A percentile compares a stretch with the other conserved stretches of the same genome.
phyloP scores from a whole-genome alignment of 1,284 basidiomycete species.

The Marasmius fiardii region DNA sequence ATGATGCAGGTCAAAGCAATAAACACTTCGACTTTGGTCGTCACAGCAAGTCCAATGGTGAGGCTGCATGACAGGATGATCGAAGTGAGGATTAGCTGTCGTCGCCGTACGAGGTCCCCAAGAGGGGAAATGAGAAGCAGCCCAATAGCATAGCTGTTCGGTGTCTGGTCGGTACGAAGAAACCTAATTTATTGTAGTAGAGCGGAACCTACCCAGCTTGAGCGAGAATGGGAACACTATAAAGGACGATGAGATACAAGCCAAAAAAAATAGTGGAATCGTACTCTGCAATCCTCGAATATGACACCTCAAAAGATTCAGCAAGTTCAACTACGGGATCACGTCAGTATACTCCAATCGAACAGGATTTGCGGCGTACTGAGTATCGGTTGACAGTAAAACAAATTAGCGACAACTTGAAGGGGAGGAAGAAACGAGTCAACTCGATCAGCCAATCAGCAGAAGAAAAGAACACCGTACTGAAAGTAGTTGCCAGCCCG shows the following conservation, averaged over 20 bases:
- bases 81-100: conserved; percentile 44
- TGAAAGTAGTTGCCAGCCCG: conserved; percentile 66
- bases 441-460: background rate
- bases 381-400: conserved; percentile 71
- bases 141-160: conserved; percentile 40
- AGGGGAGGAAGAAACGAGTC: background rate
- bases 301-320: conserved; percentile 45
- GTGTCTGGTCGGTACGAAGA: background rate
- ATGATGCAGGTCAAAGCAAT: conserved; percentile 45
- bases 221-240: conserved; percentile 44
- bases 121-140: conserved; percentile 49
- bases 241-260: background rate
- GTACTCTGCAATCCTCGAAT: conserved; percentile 55
- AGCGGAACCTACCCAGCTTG: conserved; percentile 42
- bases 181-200: background rate
- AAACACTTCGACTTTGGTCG: conserved; percentile 37
- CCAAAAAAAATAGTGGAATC: conserved; percentile 12
- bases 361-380: conserved; percentile 32
- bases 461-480: conserved; percentile 25
- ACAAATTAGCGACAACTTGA: conserved; percentile 59
- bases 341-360: background rate
- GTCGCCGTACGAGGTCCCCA: conserved; percentile 51
- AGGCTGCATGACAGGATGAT: conserved; percentile 34
- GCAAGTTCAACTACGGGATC: background rate
- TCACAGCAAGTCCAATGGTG: conserved; percentile 45